These are phyloP conservation scores for Taiozyma onychis DNA, from an alignment of 1,139 yeast genomes.

Conservation along the genomic window DNA sequence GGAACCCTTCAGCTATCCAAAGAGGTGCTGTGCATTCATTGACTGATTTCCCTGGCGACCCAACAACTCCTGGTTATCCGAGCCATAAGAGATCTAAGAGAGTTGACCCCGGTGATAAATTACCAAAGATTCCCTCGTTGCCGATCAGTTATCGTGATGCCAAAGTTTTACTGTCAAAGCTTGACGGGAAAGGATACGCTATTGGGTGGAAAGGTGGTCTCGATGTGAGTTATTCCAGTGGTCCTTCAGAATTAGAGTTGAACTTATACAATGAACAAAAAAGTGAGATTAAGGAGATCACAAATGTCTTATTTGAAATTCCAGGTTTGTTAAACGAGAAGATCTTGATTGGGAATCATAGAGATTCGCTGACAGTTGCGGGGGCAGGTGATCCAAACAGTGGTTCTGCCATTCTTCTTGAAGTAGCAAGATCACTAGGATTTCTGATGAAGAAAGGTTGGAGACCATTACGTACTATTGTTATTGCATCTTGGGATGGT, in stretches of 20 bases:
- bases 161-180: conserved; percentile 29
- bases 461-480: conserved; percentile 51
- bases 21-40: conserved; percentile 55
- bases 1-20: conserved; percentile 40
- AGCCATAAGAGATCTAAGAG: conserved; percentile 30
- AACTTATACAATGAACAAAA: conserved; percentile 31
- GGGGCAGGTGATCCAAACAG: conserved; percentile 42
- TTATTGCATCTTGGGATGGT: conserved; percentile 48
- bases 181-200: conserved; percentile 30
- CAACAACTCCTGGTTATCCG: conserved; percentile 59
- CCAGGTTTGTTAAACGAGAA: conserved; percentile 46
- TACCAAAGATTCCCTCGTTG: conserved; percentile 40
- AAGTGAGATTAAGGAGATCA: conserved; percentile 32
- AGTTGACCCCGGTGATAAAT: conserved; percentile 27
- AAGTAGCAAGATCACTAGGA: conserved; percentile 39
- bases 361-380: conserved; percentile 38
- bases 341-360: conserved; percentile 41
- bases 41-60: conserved; percentile 65
- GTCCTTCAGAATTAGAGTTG: conserved; percentile 29
- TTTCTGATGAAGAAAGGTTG: conserved; percentile 38
- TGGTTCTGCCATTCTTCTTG: conserved; percentile 38
- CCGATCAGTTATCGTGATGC: conserved; percentile 37
- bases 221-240: conserved; percentile 31
- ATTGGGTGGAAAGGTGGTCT: conserved; percentile 30
- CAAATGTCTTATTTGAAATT: conserved; percentile 40